A percentile compares a stretch with the other conserved stretches of the same genome.
phyloP scores from a whole-genome alignment of 1,284 basidiomycete species.

The Fomitopsis schrenkii region DNA sequence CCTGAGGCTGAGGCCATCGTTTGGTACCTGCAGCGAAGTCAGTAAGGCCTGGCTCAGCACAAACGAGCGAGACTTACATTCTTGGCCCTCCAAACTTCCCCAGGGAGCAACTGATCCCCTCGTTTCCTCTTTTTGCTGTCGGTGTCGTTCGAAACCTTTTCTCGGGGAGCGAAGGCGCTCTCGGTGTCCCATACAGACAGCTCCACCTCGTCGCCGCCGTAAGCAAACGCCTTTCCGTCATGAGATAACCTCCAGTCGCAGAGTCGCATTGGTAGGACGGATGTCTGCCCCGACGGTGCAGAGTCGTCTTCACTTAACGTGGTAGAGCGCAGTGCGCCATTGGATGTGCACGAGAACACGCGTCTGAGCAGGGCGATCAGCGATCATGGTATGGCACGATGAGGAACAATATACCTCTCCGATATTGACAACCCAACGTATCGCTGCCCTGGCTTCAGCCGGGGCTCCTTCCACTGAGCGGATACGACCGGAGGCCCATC shows the following conservation, averaged over 20 bases:
- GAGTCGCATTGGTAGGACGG: constrained; percentile 58
- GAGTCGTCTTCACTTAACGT: constrained; percentile 27
- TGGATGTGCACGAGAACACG: constrained; percentile 66
- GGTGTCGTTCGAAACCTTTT: constrained; percentile 17
- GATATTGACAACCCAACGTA: constrained; percentile 58
- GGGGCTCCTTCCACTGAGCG: constrained; percentile 59
- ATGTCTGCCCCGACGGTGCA: constrained; percentile 17
- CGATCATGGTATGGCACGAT: neutral
- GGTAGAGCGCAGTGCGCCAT: constrained; percentile 60
- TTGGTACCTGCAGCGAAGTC: constrained; percentile 50
- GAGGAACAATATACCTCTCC: constrained; percentile 34
- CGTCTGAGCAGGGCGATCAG: constrained; percentile 30
- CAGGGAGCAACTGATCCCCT: constrained; percentile 55
- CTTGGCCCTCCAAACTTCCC: constrained; percentile 77
- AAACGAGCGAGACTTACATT: constrained; percentile 41
- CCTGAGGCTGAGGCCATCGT: constrained; percentile 75
- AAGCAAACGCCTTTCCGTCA: constrained; percentile 58
- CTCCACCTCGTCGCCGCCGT: constrained; percentile 88
- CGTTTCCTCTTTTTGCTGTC: constrained; percentile 68
- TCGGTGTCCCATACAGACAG: constrained; percentile 81
- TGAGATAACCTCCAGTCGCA: constrained; percentile 60
- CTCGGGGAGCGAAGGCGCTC: constrained; percentile 45
- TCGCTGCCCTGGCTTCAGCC: constrained; percentile 44
- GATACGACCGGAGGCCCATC: constrained; percentile 35
- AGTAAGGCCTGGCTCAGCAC: neutral